Evolutionary conservation across 2,329 filamentous ascomycete species (phyloP).

Genomic region (Penicillium sp.): DNA sequence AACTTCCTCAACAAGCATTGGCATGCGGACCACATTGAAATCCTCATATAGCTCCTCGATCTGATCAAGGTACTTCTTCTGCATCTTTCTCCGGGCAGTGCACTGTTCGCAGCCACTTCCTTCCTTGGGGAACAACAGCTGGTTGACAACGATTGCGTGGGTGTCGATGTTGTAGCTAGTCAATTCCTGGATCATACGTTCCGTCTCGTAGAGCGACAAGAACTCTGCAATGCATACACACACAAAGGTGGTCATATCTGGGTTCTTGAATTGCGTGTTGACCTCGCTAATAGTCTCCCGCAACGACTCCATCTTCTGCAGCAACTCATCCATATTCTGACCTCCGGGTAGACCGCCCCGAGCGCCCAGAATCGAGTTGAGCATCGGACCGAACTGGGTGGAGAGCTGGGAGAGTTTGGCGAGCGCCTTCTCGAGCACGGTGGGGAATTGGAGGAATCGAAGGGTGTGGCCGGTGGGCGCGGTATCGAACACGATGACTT

Average conservation of each 20-base stretch:
- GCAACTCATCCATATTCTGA: slow-evolving; percentile 87
- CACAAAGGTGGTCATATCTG: slow-evolving; percentile 92
- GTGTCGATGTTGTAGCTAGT: slow-evolving; percentile 92
- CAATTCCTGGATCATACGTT: slow-evolving; percentile 99
- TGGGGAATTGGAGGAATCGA: slow-evolving; percentile 97
- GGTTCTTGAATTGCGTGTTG: slow-evolving; percentile 97
- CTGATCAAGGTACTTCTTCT: slow-evolving; percentile 98
- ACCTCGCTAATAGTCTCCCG: slow-evolving; percentile 93
- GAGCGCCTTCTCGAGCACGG: slow-evolving; percentile 96
- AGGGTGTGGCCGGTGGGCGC: slow-evolving; percentile 97
- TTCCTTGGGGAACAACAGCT: slow-evolving; percentile 86
- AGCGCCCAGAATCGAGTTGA: slow-evolving; percentile 86
- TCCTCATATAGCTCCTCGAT: slow-evolving; percentile 98
- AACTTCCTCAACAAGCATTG: slow-evolving; percentile 90
- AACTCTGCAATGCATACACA: slow-evolving; percentile 99
- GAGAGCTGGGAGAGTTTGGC: slow-evolving; percentile 94
- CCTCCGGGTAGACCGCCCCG: slow-evolving; percentile 79
- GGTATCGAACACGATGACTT: slow-evolving; percentile 98
- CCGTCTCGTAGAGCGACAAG: slow-evolving; percentile 93
- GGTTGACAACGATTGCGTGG: slow-evolving; percentile 96
- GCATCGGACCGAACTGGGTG: slow-evolving; percentile 89
- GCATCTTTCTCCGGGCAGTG: slow-evolving; percentile 92
- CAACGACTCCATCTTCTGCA: slow-evolving; percentile 90
- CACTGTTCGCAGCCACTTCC: slow-evolving; percentile 91
- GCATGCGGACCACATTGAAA: slow-evolving; percentile 99